These are phyloP conservation scores for Phaeoacremonium minimum DNA, from an alignment of 2,329 filamentous ascomycete genomes.

Conservation along the genomic window DNA sequence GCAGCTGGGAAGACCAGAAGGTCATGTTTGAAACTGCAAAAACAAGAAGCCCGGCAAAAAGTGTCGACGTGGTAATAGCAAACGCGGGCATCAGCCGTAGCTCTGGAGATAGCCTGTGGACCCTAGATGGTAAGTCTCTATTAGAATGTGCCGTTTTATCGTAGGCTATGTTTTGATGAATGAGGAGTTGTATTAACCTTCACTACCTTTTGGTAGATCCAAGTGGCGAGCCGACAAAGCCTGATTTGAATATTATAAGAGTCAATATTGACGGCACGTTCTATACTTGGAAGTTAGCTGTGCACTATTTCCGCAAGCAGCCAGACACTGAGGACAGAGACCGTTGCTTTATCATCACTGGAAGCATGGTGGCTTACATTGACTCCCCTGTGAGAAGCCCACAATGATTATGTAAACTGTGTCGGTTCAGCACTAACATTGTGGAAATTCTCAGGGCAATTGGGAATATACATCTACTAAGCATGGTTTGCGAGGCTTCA, in stretches of 20 bases:
- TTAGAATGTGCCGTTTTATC: too few species aligned
- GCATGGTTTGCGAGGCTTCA: constrained; percentile 36
- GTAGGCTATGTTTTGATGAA: too few species aligned
- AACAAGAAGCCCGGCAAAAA: constrained; percentile 26
- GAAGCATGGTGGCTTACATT: constrained; percentile 41
- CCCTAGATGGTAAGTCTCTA: constrained; percentile 23
- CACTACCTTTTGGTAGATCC: constrained; percentile 9
- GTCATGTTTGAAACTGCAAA: constrained; percentile 33
- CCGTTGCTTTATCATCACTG: constrained; percentile 43
- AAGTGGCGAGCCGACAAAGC: constrained; percentile 24
- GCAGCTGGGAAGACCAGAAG: constrained; percentile 36
- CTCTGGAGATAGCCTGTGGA: constrained; percentile 30
- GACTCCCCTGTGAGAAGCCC: too few species aligned
- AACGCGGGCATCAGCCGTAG: constrained; percentile 39
- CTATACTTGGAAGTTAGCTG: constrained; percentile 40
- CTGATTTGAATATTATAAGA: constrained; percentile 33
- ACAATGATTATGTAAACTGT: too few species aligned
- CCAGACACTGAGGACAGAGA: constrained; percentile 31
- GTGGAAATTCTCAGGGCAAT: constrained; percentile 21
- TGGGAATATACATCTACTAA: constrained; percentile 38
- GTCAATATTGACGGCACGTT: constrained; percentile 34
- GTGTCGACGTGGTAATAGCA: constrained; percentile 40
- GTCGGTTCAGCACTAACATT: too few species aligned
- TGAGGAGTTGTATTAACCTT: too few species aligned
- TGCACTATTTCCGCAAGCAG: constrained; percentile 39